Conservation (phyloP, 192 early-diverging fungal genomes). For the Umbelopsis isabellina region DNA sequence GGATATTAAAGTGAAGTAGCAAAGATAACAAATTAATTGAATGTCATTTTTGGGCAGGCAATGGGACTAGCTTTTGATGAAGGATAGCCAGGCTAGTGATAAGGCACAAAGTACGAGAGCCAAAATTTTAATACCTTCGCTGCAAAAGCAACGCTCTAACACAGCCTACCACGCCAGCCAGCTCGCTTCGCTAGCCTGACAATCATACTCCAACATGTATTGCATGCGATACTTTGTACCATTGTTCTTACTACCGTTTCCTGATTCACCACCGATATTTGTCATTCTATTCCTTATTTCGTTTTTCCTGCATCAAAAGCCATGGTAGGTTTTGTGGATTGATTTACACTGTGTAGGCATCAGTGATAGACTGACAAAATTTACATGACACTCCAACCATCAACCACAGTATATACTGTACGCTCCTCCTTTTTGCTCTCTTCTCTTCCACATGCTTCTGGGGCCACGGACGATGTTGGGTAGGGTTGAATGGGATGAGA, state of each 20-base stretch:
- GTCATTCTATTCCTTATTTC: conserved; percentile 58
- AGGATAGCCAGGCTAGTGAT: background rate
- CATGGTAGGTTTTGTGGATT: conserved; percentile 49
- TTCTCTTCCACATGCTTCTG: conserved; percentile 65
- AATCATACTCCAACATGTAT: conserved; percentile 46
- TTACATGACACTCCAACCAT: no score
- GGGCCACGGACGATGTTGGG: conserved; percentile 65
- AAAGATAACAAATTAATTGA: background rate
- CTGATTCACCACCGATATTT: conserved; percentile 60
- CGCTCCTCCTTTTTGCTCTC: conserved; percentile 55
- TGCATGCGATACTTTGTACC: conserved; percentile 65
- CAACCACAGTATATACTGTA: conserved; percentile 54
- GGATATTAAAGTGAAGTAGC: conserved; percentile 11
- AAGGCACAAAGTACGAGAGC: background rate
- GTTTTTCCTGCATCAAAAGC: conserved; percentile 60
- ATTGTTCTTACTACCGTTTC: conserved; percentile 59
- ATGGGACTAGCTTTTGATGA: background rate
- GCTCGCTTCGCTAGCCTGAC: background rate
- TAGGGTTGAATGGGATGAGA: conserved; percentile 46
- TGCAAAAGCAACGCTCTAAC: background rate
- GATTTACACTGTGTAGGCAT: background rate
- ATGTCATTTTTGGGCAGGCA: background rate
- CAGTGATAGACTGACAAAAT: background rate
- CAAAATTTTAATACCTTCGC: background rate
- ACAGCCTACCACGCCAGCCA: background rate